These are phyloP conservation scores for Kluyveromyces sp. DNA, from an alignment of 1,139 yeast genomes.

Conservation along the genomic window DNA sequence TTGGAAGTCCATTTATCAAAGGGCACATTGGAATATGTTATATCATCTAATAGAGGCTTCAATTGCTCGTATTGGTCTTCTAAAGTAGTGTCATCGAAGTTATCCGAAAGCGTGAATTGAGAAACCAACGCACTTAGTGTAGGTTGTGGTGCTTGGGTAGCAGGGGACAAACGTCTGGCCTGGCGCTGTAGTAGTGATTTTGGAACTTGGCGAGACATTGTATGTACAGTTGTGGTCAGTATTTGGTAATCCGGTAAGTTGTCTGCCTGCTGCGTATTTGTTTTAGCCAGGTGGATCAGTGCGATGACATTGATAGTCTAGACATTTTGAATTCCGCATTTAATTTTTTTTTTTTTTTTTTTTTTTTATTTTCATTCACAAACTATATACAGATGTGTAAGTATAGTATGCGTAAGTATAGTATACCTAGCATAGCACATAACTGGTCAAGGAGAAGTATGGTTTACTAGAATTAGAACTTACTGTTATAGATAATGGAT, in stretches of 20 bases:
- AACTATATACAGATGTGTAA: no score
- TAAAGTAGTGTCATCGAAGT: constrained; percentile 2
- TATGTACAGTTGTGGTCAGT: background rate
- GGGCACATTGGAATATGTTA: background rate
- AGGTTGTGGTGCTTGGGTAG: constrained; percentile 1
- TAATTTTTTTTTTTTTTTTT: no score
- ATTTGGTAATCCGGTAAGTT: no score
- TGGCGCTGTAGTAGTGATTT: constrained; percentile 9
- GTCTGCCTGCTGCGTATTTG: no score
- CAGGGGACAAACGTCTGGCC: constrained; percentile 7
- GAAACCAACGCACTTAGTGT: constrained; percentile 1
- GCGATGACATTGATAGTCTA: no score
- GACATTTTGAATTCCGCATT: no score
- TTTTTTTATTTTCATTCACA: no score
- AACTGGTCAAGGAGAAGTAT: no score
- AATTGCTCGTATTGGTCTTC: constrained; percentile 2
- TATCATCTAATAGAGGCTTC: background rate
- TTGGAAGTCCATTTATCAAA: constrained; percentile 2
- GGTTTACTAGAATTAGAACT: no score
- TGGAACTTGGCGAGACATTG: constrained; percentile 7
- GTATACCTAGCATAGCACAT: no score
- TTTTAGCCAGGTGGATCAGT: background rate
- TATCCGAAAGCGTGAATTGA: constrained; percentile 1
- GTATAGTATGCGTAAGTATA: no score
- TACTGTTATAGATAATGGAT: no score